Conservation (phyloP, 106 monocot species). For the Agapanthus africanus region DNA sequence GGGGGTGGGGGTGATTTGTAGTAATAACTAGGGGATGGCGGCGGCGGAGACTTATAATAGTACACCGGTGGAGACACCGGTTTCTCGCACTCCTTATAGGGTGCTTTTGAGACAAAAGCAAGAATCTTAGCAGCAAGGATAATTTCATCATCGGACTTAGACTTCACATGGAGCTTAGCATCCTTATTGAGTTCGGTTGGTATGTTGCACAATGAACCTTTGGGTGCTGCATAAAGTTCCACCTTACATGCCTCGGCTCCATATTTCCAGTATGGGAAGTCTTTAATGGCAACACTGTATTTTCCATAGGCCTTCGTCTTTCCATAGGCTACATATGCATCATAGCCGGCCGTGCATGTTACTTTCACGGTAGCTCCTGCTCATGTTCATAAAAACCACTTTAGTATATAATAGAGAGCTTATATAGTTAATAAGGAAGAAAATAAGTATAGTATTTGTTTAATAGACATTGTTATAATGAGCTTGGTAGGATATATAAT, state of each 20-base stretch:
- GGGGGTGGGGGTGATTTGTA: conserved; percentile 12
- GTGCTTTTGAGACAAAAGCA: conserved; percentile 33
- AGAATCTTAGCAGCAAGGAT: conserved; percentile 35
- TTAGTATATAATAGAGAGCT: too few relatives aligned
- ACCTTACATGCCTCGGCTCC: conserved; percentile 37
- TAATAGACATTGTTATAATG: too few relatives aligned
- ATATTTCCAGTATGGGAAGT: conserved; percentile 36
- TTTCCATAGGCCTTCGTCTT: conserved; percentile 31
- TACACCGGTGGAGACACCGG: conserved; percentile 1
- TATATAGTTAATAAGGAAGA: too few relatives aligned
- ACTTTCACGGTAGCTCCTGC: conserved; percentile 53
- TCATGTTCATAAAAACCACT: neutral
- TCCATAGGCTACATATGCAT: conserved; percentile 39
- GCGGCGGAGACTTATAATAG: conserved; percentile 19
- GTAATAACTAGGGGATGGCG: conserved; percentile 8
- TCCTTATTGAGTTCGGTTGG: conserved; percentile 37
- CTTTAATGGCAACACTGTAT: conserved; percentile 30
- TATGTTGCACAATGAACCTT: conserved; percentile 39
- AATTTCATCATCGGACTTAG: conserved; percentile 12
- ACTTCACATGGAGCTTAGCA: conserved; percentile 23
- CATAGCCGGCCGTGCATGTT: conserved; percentile 36
- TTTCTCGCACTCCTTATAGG: conserved; percentile 34
- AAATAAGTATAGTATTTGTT: too few relatives aligned
- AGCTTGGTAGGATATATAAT: too few relatives aligned
- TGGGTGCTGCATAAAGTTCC: conserved; percentile 31